Conservation (phyloP, 371 early-diverging fungal genomes). For the Rhizopus sp. region DNA sequence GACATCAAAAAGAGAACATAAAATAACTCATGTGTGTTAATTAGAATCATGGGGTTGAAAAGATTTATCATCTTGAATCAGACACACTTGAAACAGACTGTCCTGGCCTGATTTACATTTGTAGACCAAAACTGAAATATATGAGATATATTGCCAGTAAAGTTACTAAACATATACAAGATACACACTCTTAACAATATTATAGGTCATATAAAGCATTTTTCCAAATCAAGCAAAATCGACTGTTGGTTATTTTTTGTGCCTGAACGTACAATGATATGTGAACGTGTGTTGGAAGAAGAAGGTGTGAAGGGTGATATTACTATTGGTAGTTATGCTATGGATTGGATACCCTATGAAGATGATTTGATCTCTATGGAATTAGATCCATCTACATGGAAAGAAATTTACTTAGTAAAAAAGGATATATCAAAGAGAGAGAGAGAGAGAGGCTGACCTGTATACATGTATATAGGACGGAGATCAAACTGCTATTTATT, state of each 20-base stretch:
- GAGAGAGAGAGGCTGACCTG: not conserved
- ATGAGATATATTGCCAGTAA: constrained; percentile 86
- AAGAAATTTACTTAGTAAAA: constrained; percentile 78
- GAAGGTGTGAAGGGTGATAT: constrained; percentile 90
- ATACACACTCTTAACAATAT: not conserved
- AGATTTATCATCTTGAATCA: constrained; percentile 81
- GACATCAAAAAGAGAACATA: not conserved
- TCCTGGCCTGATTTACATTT: constrained; percentile 78
- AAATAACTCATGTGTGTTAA: not conserved
- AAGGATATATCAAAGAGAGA: not conserved
- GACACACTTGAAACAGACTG: constrained; percentile 68
- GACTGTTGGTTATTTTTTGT: constrained; percentile 84
- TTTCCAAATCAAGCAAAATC: constrained; percentile 30
- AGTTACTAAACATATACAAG: not conserved
- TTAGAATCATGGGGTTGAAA: constrained; percentile 94
- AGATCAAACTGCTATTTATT: constrained; percentile 79
- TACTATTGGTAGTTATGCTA: constrained; percentile 79
- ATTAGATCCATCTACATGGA: constrained; percentile 71
- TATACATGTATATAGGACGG: constrained; percentile 60
- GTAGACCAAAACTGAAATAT: constrained; percentile 74
- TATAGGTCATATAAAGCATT: constrained; percentile 46
- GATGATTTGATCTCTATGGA: constrained; percentile 91
- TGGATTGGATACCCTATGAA: constrained; percentile 92
- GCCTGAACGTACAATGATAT: constrained; percentile 84
- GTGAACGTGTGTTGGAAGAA: constrained; percentile 88